Conservation (phyloP, 352 stramenopile species). For the Phytophthora meadii region DNA sequence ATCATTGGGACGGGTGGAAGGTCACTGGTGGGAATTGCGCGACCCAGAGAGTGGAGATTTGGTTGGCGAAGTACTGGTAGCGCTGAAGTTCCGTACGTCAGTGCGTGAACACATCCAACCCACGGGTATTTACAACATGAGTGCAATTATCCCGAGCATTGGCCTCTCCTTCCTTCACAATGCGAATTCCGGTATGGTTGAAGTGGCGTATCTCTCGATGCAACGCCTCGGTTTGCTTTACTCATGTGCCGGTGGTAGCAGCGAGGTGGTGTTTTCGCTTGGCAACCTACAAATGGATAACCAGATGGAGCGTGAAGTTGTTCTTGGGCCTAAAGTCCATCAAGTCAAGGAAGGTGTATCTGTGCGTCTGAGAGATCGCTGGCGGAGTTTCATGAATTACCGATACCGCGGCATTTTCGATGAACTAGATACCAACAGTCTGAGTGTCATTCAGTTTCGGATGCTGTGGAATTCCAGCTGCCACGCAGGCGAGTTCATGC, state of each 20-base stretch:
- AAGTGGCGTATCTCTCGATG: slow-evolving; percentile 89
- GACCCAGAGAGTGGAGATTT: slow-evolving; percentile 77
- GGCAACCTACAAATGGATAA: slow-evolving; percentile 92
- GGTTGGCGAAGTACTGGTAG: slow-evolving; percentile 82
- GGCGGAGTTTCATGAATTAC: slow-evolving; percentile 86
- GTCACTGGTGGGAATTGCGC: slow-evolving; percentile 87
- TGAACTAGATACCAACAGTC: slow-evolving; percentile 68
- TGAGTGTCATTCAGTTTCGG: slow-evolving; percentile 85
- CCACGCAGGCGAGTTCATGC: slow-evolving; percentile 78
- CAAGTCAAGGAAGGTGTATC: slow-evolving; percentile 88
- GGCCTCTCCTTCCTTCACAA: slow-evolving; percentile 88
- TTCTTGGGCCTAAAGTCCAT: slow-evolving; percentile 83
- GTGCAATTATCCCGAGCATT: slow-evolving; percentile 81
- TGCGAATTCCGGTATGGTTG: slow-evolving; percentile 79
- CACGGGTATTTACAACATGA: slow-evolving; percentile 77
- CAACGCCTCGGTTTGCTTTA: slow-evolving; percentile 83
- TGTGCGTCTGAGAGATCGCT: slow-evolving; percentile 83
- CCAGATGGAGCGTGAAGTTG: slow-evolving; percentile 88
- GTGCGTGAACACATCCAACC: slow-evolving; percentile 59
- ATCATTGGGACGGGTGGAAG: slow-evolving; percentile 75
- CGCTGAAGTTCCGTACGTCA: slow-evolving; percentile 82
- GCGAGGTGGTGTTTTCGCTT: slow-evolving; percentile 81
- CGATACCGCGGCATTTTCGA: slow-evolving; percentile 85
- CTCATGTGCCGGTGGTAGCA: slow-evolving; percentile 78
- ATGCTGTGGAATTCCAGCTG: slow-evolving; percentile 89